Conservation (phyloP, 345 rosid genomes). For the Excoecaria cochinchinensis region DNA sequence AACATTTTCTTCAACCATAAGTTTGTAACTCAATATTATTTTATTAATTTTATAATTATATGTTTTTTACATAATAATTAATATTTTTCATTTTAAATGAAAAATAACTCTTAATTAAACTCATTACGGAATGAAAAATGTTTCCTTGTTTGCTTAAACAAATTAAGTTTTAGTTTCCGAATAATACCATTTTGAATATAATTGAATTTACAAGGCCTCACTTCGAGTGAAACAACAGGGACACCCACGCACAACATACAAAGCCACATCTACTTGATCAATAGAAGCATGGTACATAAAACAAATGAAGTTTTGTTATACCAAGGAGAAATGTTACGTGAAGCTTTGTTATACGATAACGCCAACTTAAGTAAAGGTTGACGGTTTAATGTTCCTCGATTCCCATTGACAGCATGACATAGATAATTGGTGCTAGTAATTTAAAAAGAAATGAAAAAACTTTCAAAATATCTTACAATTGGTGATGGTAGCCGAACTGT, state of each 20-base stretch:
- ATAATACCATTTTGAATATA: background rate
- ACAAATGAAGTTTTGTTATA: too few relatives aligned
- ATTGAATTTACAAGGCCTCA: background rate
- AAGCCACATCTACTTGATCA: too few relatives aligned
- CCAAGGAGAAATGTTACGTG: background rate
- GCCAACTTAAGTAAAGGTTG: background rate
- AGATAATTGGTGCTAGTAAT: background rate
- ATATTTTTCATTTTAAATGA: too few relatives aligned
- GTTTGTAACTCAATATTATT: too few relatives aligned
- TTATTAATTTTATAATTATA: too few relatives aligned
- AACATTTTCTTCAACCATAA: conserved; percentile 40
- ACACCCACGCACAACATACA: too few relatives aligned
- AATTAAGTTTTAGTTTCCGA: background rate
- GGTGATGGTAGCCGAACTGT: conserved; percentile 23
- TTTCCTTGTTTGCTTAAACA: background rate
- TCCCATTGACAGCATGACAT: too few relatives aligned
- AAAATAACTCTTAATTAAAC: too few relatives aligned
- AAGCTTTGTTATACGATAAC: background rate
- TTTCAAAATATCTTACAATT: conserved; percentile 40
- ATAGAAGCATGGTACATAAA: too few relatives aligned
- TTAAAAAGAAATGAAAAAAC: background rate
- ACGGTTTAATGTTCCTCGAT: background rate
- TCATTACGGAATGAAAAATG: too few relatives aligned
- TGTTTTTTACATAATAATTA: too few relatives aligned
- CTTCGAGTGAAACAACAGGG: background rate